Conservation (phyloP, 2,329 filamentous ascomycete species). For the Botrytis paeoniae region DNA sequence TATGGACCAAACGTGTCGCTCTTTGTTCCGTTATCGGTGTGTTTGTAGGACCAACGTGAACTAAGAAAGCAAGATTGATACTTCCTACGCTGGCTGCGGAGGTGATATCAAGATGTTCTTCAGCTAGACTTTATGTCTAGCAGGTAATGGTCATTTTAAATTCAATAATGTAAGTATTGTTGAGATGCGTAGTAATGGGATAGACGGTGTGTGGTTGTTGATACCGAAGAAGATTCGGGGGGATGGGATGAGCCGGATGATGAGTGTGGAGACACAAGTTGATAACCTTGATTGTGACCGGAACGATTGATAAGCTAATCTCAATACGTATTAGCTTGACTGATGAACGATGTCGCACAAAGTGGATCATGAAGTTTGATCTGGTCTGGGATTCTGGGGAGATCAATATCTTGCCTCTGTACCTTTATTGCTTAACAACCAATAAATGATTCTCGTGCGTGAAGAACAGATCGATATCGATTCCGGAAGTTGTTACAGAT, state of each 20-base stretch:
- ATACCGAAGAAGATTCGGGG: neutral
- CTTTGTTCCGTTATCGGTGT: slow-evolving; percentile 22
- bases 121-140: slow-evolving; percentile 48
- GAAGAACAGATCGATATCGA: neutral
- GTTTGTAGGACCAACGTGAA: slow-evolving; percentile 38
- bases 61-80: slow-evolving; percentile 44
- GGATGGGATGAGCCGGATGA: neutral
- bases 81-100: slow-evolving; percentile 46
- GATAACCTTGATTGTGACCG: slow-evolving; percentile 17
- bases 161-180: slow-evolving; percentile 18
- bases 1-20: slow-evolving; percentile 26
- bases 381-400: neutral
- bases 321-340: neutral
- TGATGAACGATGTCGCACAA: neutral
- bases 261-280: slow-evolving; percentile 4
- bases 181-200: slow-evolving; percentile 14
- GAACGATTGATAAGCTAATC: neutral
- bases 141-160: slow-evolving; percentile 37
- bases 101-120: slow-evolving; percentile 41
- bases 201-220: neutral
- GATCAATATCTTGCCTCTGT: neutral
- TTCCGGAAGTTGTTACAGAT: neutral
- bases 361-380: neutral
- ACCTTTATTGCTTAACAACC: neutral
- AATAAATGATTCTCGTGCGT: slow-evolving; percentile 9